These are phyloP conservation scores for Monosporascus cannonballus DNA, from an alignment of 2,329 filamentous ascomycete species.

Conservation along the genomic window DNA sequence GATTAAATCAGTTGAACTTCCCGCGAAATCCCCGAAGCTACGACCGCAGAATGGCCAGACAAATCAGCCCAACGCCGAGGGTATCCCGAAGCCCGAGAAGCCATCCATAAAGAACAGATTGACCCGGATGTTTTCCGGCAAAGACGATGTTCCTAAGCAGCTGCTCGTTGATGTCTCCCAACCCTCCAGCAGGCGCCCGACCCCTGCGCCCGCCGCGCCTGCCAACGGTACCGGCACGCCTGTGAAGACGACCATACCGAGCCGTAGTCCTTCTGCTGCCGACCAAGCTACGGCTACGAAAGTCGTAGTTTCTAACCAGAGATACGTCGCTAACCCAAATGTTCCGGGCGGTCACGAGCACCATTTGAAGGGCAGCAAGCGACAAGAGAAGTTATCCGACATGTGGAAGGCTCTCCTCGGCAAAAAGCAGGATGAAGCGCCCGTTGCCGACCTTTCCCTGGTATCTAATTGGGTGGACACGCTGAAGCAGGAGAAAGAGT, in stretches of 20 bases:
- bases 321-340: slow-evolving; percentile 46
- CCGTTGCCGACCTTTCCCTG: slow-evolving; percentile 79
- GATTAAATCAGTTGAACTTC: slow-evolving; percentile 25
- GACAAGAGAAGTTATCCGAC: slow-evolving; percentile 91
- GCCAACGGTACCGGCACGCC: slow-evolving; percentile 23
- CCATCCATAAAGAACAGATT: slow-evolving; percentile 58
- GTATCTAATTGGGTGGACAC: slow-evolving; percentile 97
- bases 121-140: slow-evolving; percentile 59
- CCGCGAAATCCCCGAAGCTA: slow-evolving; percentile 22
- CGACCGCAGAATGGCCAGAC: slow-evolving; percentile 23
- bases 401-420: slow-evolving; percentile 85
- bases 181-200: slow-evolving; percentile 19
- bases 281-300: slow-evolving; percentile 19
- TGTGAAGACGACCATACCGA: slow-evolving; percentile 28
- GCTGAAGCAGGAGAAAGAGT: slow-evolving; percentile 79
- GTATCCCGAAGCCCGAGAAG: slow-evolving; percentile 41
- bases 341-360: slow-evolving; percentile 73
- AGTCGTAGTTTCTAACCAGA: slow-evolving; percentile 29
- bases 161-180: slow-evolving; percentile 27
- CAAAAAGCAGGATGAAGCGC: slow-evolving; percentile 68
- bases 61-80: slow-evolving; percentile 21
- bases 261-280: slow-evolving; percentile 23
- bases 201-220: slow-evolving; percentile 16
- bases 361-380: slow-evolving; percentile 78
- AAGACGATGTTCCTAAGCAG: slow-evolving; percentile 38